phyloP scores from a whole-genome alignment of 83 land plant genomes.

The Picea abies region DNA sequence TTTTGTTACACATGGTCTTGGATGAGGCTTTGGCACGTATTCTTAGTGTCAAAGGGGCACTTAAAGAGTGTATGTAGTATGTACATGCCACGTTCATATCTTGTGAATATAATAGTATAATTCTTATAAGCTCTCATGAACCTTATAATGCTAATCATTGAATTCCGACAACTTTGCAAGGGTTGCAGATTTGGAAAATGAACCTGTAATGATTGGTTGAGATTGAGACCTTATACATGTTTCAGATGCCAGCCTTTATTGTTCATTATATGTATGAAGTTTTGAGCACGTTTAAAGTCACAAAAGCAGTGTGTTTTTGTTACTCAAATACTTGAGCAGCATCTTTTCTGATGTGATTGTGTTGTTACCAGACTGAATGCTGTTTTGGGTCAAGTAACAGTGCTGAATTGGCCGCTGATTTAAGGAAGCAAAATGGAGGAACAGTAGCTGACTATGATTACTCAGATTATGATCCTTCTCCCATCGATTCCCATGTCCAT shows the following conservation, averaged over 20 bases:
- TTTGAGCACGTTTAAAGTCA: no score
- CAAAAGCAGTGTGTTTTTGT: neutral
- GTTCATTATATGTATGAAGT: neutral
- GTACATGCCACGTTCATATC: neutral
- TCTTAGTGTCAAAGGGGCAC: no score
- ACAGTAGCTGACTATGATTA: slow-evolving; percentile 1
- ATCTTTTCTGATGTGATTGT: slow-evolving; percentile 8
- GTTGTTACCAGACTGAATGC: slow-evolving; percentile 6
- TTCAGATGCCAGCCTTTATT: neutral
- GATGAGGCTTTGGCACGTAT: no score
- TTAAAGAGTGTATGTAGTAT: neutral
- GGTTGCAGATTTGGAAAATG: neutral
- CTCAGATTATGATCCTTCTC: slow-evolving; percentile 11
- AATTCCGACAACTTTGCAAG: neutral
- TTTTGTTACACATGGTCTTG: no score
- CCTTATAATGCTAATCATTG: neutral
- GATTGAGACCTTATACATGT: neutral
- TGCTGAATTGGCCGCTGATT: neutral
- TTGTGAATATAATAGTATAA: neutral
- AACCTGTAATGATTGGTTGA: neutral
- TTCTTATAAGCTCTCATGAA: neutral
- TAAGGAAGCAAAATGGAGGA: neutral
- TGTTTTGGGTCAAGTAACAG: slow-evolving; percentile 11
- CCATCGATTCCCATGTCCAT: neutral
- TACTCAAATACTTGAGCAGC: neutral